Conservation (phyloP, 257 asterid species). For the Datura wrightii region DNA sequence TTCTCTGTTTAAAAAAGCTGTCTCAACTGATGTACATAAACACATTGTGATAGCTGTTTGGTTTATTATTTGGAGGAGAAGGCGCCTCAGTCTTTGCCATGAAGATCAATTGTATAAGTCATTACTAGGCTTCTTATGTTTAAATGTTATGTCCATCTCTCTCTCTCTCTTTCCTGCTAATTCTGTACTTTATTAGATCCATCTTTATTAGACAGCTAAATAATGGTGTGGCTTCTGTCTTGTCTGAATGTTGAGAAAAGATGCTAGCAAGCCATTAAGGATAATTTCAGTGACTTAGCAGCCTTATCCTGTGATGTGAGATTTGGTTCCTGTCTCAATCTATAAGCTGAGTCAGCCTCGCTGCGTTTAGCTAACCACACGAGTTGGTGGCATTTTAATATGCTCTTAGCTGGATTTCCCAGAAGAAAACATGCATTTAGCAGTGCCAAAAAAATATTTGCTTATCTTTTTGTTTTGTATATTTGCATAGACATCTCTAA, state of each 20-base stretch:
- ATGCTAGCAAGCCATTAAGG: background rate
- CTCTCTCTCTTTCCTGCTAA: background rate
- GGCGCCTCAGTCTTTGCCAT: constrained; percentile 9
- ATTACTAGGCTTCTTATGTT: background rate
- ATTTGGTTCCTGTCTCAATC: constrained; percentile 16
- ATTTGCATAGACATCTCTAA: background rate
- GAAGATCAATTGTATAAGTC: background rate
- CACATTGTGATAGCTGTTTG: background rate
- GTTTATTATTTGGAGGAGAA: constrained; percentile 3
- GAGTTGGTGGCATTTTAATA: background rate
- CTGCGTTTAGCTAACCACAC: constrained; percentile 26
- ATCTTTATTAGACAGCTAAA: constrained; percentile 13
- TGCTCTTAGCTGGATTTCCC: constrained; percentile 26
- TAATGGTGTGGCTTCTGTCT: background rate
- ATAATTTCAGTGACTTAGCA: background rate
- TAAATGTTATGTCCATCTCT: background rate
- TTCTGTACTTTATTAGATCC: background rate
- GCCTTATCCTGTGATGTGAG: constrained; percentile 24
- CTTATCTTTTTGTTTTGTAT: background rate
- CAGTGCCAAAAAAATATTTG: background rate
- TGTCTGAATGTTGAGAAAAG: background rate
- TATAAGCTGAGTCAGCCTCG: constrained; percentile 24
- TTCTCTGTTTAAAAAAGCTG: background rate
- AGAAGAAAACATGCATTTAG: constrained; percentile 21
- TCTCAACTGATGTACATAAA: constrained; percentile 27